A percentile compares a stretch with the other conserved stretches of the same genome.
Evolutionary conservation across 148 eudicot species (phyloP).

Genomic region (Camellia granthamiana): DNA sequence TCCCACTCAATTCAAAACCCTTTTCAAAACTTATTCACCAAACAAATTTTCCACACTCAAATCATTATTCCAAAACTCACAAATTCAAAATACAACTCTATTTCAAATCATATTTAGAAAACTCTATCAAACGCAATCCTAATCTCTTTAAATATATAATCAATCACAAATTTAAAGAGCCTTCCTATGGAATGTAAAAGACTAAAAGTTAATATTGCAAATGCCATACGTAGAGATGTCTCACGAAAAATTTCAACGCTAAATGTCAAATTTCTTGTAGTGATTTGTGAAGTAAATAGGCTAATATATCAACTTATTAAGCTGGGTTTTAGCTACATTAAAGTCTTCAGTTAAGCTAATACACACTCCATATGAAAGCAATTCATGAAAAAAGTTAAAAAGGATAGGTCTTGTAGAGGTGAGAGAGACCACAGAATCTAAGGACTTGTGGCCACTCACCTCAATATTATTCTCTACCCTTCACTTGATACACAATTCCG

Average conservation of each 20-base stretch:
- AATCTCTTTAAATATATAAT: background rate
- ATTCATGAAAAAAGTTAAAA: background rate
- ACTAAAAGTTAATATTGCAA: no score
- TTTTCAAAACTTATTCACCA: no score
- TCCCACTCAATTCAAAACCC: no score
- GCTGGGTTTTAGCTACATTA: background rate
- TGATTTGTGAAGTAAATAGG: no score
- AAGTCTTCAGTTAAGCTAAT: background rate
- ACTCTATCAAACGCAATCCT: background rate
- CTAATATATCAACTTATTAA: background rate
- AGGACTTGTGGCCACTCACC: background rate
- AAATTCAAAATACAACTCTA: no score
- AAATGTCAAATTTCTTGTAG: no score
- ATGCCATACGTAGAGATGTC: no score
- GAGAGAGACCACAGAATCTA: background rate
- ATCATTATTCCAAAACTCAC: no score
- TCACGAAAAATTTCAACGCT: no score
- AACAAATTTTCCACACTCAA: no score
- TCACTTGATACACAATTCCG: slow-evolving; percentile 7
- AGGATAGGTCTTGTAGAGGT: background rate
- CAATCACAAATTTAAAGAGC: background rate
- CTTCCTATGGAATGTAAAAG: background rate
- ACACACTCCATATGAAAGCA: no score
- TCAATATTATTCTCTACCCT: background rate
- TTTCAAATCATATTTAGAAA: no score